Evolutionary conservation across 2,329 filamentous ascomycete species (phyloP), one percentile per base, ranked within the genome.

Genomic region (Fusarium phyllophilum): DNA sequence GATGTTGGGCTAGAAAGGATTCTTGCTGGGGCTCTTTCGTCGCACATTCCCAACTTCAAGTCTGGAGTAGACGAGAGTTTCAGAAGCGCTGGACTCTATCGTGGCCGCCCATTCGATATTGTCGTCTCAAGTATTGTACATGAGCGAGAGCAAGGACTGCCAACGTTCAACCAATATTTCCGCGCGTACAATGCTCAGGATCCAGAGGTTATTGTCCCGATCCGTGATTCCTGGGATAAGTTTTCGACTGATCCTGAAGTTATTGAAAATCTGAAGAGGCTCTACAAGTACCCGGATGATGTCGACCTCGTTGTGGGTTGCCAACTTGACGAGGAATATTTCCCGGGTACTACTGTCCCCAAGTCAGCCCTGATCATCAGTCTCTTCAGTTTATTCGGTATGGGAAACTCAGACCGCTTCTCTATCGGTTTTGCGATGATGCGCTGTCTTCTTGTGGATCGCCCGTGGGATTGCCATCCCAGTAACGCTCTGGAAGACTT

Each of bases 121-220:
- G 31, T 52, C 3, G 48, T 36, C 12, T 36, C 33, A 8, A 52
- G 49, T 8, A 36, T 52, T 5, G n/a, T 52, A 6, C 49, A 52
- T 3, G 33, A 52, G 8, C 33, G 17, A 11, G 49, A 52, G 12
- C 33, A 26, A 20, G 49, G 49, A 1, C 3, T 52, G 13, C 33
- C 33, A 0, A 36, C 49, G 0, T 36, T 36, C 33, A 36, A 36
- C 2, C n/a, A 26, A 15, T 52, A 52, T 20, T 52, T 52, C 4
- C 31, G n/a, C 6, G 17, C 6, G 0, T 36, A 36, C 17, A 52
- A 52, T 12, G n/a, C 3, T 20, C n/a, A 52, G 17, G n/a, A 52
- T 11, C 31, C n/a, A 24, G 31, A 52, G 0, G 31, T 52, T 3
- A 0, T 15, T 8, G 33, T 36, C 0, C 49, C 49, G 1, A 22